Base-by-base conservation (phyloP, 2,329 filamentous ascomycete genomes). In the Aureobasidium melanogenum region DNA sequence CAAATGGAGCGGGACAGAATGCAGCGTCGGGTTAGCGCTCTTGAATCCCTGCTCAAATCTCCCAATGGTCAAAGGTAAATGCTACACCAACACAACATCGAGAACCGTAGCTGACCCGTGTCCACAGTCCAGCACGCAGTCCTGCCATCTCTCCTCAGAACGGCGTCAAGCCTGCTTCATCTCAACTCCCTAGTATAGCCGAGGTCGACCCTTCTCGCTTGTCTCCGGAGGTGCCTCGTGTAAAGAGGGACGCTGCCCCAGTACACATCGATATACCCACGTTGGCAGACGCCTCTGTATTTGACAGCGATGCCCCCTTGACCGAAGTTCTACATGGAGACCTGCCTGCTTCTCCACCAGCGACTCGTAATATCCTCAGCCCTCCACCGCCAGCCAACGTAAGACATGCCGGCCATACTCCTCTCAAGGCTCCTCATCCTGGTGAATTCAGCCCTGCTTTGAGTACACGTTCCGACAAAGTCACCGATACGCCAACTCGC, bases 401-500 rank as follows among this genome's bases (percentile, higher is more conserved):
- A 50, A 63, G 63, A 30, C 50, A 68, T 57, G 72, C 72, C 17
- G 71, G 72, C 2, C 71, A 73, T 62, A 74, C 72, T 7, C 72
- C 71, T 2, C 60, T 73, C 14, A 68, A 67, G 38, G 64, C 64
- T 5, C 68, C 70, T 4, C 61, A 61, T 43, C 69, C 63, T 65
- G 43, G 64, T 65, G 5, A 70, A 65, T n/a, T 69, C 65, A 60
- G 70, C 67, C 62, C 63, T 15, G 60, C 62, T 19, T 7, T 48
- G 17, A 14, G 67, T 30, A 28, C 19, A 12, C 67, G 26, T 56
- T 66, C 50, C 64, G 67, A 70, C 15, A 69, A 65, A 26, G 65
- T 71, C 17, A 69, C 71, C 32, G 72, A 73, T 47, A 74, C 72
- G 1, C 72, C 72, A 0, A 74, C 72, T 8, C 67, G 69, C 6